A percentile compares a stretch with the other conserved stretches of the same genome.
Evolutionary conservation across 805 yeast species (phyloP).

Genomic region (Priceomyces haplophilus): DNA sequence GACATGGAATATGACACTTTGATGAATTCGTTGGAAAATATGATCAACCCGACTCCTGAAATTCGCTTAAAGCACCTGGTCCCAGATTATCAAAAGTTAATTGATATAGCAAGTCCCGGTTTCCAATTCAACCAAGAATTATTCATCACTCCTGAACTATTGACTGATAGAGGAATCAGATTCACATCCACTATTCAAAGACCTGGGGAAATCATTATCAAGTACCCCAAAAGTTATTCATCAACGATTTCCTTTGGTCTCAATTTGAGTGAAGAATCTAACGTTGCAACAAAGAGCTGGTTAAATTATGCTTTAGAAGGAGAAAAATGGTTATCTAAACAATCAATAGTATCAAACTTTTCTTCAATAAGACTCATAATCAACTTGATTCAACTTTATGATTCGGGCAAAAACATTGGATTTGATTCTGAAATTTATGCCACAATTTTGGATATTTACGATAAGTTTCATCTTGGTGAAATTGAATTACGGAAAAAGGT

Average conservation of each 20-base stretch:
- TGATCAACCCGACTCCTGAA: conserved; percentile 27
- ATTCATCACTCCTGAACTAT: conserved; percentile 47
- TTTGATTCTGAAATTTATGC: conserved; percentile 36
- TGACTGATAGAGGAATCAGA: conserved; percentile 48
- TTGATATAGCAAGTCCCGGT: conserved; percentile 16
- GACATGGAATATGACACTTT: conserved; percentile 25
- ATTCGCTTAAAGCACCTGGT: conserved; percentile 29
- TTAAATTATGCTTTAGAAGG: conserved; percentile 46
- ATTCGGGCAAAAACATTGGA: conserved; percentile 23
- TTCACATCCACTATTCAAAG: conserved; percentile 50
- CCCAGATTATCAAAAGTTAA: conserved; percentile 21
- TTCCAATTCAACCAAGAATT: conserved; percentile 39
- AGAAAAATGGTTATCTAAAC: conserved; percentile 48
- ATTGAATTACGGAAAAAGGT: conserved; percentile 38
- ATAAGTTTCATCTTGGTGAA: conserved; percentile 39
- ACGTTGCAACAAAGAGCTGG: conserved; percentile 60
- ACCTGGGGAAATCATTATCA: conserved; percentile 60
- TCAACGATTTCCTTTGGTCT: conserved; percentile 53
- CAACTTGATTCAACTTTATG: conserved; percentile 45
- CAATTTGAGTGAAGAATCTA: conserved; percentile 52
- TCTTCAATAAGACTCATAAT: conserved; percentile 48
- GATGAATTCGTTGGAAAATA: conserved; percentile 29
- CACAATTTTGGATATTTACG: conserved; percentile 31
- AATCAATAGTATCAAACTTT: conserved; percentile 50
- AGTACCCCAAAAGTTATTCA: conserved; percentile 55